Evolutionary conservation across 2,329 filamentous ascomycete genomes (phyloP).

Genomic region (Talaromyces rugulosus): DNA sequence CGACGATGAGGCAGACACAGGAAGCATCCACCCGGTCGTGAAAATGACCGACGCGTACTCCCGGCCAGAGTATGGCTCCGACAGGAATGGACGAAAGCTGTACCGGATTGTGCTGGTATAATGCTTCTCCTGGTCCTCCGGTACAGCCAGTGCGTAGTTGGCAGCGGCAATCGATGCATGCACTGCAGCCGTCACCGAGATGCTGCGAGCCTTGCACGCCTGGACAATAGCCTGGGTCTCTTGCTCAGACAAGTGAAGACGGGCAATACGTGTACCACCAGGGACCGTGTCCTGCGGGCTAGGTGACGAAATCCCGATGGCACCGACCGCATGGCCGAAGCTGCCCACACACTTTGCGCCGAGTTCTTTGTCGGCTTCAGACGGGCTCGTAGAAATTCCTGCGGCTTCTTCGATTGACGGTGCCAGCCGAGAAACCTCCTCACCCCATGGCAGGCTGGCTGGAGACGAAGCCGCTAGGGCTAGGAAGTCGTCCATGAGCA

Average conservation of each 20-base stretch:
- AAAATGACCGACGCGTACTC: constrained; percentile 17
- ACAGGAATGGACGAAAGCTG: constrained; percentile 24
- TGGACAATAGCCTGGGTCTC: constrained; percentile 18
- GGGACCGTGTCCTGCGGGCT: constrained; percentile 17
- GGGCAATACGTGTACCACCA: constrained; percentile 16
- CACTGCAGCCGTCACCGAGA: constrained; percentile 27
- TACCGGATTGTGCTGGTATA: constrained; percentile 29
- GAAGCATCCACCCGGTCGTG: constrained; percentile 15
- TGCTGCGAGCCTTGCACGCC: constrained; percentile 12
- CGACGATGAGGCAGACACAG: constrained; percentile 9
- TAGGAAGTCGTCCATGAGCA: constrained; percentile 22
- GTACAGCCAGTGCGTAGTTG: constrained; percentile 21
- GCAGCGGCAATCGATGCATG: constrained; percentile 28
- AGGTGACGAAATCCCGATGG: constrained; percentile 19
- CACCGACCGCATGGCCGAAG: constrained; percentile 16
- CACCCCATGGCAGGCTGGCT: constrained; percentile 22
- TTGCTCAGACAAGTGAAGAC: constrained; percentile 13
- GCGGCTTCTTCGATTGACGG: constrained; percentile 22
- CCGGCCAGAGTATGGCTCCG: constrained; percentile 23
- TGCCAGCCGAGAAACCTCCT: constrained; percentile 20
- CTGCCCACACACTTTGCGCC: constrained; percentile 15
- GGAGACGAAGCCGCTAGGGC: constrained; percentile 13
- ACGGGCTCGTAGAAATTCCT: constrained; percentile 11
- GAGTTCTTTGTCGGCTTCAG: constrained; percentile 12
- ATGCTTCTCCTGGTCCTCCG: constrained; percentile 16